These are phyloP conservation scores for Bruguiera hainesii DNA, from an alignment of 441 rosid species.

Conservation along the genomic window DNA sequence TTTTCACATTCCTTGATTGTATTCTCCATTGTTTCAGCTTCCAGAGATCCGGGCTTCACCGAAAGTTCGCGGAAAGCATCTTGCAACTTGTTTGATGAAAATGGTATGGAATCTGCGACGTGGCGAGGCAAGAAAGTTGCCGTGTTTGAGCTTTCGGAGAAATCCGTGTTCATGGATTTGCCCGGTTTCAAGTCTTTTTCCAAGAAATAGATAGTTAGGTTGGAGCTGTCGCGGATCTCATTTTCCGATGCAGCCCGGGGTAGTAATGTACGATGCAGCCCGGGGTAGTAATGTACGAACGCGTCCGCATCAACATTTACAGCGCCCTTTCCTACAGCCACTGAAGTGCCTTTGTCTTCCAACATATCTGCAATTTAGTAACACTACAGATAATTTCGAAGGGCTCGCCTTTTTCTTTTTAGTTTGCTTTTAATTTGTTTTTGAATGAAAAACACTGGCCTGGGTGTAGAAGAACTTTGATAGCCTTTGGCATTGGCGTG, in stretches of 20 bases:
- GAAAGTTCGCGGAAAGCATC: constrained; percentile 14
- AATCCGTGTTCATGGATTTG: constrained; percentile 5
- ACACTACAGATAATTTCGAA: not conserved
- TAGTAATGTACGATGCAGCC: constrained; percentile 26
- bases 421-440: not conserved
- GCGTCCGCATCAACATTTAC: constrained; percentile 10
- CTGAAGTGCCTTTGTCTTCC: constrained; percentile 56
- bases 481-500: constrained; percentile 70
- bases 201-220: constrained; percentile 29
- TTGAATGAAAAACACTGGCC: constrained; percentile 26
- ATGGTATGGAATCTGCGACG: constrained; percentile 22
- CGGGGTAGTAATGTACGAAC: not conserved
- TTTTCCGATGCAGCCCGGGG: constrained; percentile 40
- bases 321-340: constrained; percentile 34
- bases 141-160: constrained; percentile 11
- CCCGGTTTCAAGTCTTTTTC: constrained; percentile 10
- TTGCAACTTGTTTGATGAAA: constrained; percentile 25
- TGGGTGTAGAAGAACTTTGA: constrained; percentile 47
- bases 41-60: constrained; percentile 21
- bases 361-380: constrained; percentile 32
- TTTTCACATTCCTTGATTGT: constrained; percentile 27
- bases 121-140: constrained; percentile 25
- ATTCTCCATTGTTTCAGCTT: constrained; percentile 20
- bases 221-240: constrained; percentile 56
- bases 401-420: not conserved